phyloP scores from a whole-genome alignment of 257 asterid species.

The Lantana camara region DNA sequence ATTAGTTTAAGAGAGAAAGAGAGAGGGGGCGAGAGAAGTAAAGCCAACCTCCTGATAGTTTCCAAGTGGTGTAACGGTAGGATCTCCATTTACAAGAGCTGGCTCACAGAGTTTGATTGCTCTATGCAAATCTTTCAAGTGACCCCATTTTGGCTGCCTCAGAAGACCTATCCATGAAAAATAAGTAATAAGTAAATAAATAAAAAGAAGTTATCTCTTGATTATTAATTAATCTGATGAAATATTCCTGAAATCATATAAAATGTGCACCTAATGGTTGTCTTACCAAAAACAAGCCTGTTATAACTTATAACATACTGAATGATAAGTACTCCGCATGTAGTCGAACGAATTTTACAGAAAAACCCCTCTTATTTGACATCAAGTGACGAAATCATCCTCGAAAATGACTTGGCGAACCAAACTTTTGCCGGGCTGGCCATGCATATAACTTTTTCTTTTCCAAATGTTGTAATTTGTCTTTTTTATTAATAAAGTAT shows the following conservation, averaged over 20 bases:
- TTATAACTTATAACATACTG: background rate
- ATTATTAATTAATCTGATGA: background rate
- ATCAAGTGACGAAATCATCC: background rate
- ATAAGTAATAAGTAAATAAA: background rate
- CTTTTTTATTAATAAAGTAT: background rate
- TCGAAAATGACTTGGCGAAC: slow-evolving; percentile 8
- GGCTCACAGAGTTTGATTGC: slow-evolving; percentile 98
- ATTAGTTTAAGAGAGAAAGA: background rate
- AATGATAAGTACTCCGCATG: background rate
- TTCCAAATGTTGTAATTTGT: background rate
- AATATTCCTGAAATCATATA: background rate
- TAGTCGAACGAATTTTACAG: too few species aligned
- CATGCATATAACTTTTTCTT: background rate
- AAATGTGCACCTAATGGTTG: background rate
- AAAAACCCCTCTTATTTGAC: slow-evolving; percentile 4
- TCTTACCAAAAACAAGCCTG: slow-evolving; percentile 7
- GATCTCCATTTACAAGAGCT: slow-evolving; percentile 80
- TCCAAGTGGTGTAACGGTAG: slow-evolving; percentile 75
- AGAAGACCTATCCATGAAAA: slow-evolving; percentile 54
- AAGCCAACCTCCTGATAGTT: slow-evolving; percentile 85
- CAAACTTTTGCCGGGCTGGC: background rate
- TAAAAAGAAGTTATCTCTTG: too few species aligned
- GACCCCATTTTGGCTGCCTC: slow-evolving; percentile 98
- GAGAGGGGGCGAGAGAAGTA: background rate
- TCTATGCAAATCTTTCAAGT: slow-evolving; percentile 93